Conservation (phyloP, 495 filamentous ascomycete genomes). For the Talaromyces liani region DNA sequence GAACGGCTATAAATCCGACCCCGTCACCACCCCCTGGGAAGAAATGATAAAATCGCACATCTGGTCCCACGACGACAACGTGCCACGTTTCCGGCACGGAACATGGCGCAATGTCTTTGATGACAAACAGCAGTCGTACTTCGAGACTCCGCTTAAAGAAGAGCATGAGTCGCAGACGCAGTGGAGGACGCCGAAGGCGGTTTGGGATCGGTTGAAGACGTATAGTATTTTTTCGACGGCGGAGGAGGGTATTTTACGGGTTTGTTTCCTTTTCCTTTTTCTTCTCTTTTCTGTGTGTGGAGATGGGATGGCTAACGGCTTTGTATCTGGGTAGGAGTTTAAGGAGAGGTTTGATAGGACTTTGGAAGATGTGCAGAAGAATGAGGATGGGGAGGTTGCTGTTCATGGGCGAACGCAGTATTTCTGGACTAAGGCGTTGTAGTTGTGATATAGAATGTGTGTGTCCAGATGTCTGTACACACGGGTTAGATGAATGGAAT, state of each 20-base stretch:
- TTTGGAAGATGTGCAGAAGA: conserved; percentile 37
- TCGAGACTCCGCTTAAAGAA: conserved; percentile 43
- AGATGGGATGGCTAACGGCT: background rate
- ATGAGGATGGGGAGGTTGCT: conserved; percentile 46
- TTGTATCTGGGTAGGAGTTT: conserved; percentile 17
- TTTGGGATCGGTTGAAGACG: conserved; percentile 51
- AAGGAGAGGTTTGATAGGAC: conserved; percentile 32
- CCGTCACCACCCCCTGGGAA: conserved; percentile 44
- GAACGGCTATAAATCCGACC: conserved; percentile 42
- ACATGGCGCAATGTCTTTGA: conserved; percentile 47
- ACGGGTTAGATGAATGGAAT: background rate
- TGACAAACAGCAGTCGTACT: conserved; percentile 36
- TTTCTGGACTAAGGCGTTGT: conserved; percentile 34
- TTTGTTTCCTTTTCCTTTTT: conserved; percentile 25
- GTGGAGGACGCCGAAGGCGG: conserved; percentile 41
- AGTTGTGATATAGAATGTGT: background rate
- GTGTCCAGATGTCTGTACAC: background rate
- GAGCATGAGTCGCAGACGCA: conserved; percentile 31
- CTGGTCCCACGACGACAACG: conserved; percentile 38
- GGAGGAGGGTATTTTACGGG: conserved; percentile 38
- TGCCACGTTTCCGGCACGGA: conserved; percentile 49
- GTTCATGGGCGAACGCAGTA: conserved; percentile 47
- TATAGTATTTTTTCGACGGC: conserved; percentile 54
- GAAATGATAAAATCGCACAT: conserved; percentile 44
- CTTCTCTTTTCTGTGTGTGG: background rate